phyloP scores from a whole-genome alignment of 2,329 filamentous ascomycete genomes.

The Colletotrichum chlorophyti region DNA sequence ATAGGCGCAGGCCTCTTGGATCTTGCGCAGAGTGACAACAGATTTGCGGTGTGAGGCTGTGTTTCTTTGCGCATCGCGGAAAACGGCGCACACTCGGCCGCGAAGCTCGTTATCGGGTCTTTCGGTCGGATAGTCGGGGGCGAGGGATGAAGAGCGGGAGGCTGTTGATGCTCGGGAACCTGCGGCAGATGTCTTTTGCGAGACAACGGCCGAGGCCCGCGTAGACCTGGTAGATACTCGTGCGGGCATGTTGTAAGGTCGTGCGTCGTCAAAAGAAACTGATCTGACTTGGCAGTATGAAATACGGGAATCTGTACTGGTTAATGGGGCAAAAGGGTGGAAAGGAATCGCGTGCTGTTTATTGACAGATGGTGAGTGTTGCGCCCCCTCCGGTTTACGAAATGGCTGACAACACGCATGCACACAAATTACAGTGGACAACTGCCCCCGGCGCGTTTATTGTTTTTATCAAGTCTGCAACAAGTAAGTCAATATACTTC shows the following conservation, averaged over 20 bases:
- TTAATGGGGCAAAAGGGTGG: slow-evolving; percentile 18
- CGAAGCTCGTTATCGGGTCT: slow-evolving; percentile 74
- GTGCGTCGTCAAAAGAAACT: not conserved
- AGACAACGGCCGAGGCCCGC: slow-evolving; percentile 50
- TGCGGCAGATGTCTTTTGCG: slow-evolving; percentile 47
- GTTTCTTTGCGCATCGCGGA: slow-evolving; percentile 84
- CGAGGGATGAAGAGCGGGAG: slow-evolving; percentile 54
- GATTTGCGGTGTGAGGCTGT: slow-evolving; percentile 91
- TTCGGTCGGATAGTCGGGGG: slow-evolving; percentile 70
- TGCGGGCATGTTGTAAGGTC: slow-evolving; percentile 51
- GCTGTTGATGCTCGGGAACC: slow-evolving; percentile 51
- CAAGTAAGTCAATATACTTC: slow-evolving; percentile 30
- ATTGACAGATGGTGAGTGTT: not conserved
- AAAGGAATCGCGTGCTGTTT: slow-evolving; percentile 19
- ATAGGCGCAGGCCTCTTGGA: slow-evolving; percentile 85
- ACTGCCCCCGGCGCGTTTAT: slow-evolving; percentile 27
- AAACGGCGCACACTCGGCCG: slow-evolving; percentile 74
- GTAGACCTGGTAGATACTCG: slow-evolving; percentile 54
- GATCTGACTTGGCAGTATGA: not conserved
- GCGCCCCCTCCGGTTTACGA: not conserved
- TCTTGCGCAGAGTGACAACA: slow-evolving; percentile 84
- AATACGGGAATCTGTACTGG: not conserved
- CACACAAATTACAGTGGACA: slow-evolving; percentile 23
- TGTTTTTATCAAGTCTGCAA: slow-evolving; percentile 25
- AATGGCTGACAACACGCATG: slow-evolving; percentile 10